phyloP scores from a whole-genome alignment of 2,329 filamentous ascomycete genomes.

The Neopestalotiopsis sp. region DNA sequence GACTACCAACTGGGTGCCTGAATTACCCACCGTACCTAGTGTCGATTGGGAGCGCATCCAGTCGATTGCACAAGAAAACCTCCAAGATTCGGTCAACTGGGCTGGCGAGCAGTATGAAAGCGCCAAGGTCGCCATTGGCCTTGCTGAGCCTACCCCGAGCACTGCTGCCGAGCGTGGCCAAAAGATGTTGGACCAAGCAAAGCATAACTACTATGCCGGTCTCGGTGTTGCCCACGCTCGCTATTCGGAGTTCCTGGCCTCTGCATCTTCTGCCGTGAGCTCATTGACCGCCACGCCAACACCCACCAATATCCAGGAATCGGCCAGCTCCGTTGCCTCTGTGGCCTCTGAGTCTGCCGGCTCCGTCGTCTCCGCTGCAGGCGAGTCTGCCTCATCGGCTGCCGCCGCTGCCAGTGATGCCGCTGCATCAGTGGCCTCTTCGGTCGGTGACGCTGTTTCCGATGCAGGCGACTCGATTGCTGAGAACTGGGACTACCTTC shows the following conservation, averaged over 20 bases:
- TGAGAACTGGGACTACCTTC: conserved; percentile 65
- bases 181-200: conserved; percentile 66
- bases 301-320: conserved; percentile 57
- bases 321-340: conserved; percentile 50
- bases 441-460: conserved; percentile 50
- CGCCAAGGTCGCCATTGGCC: conserved; percentile 68
- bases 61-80: conserved; percentile 71
- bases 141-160: conserved; percentile 64
- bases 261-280: conserved; percentile 73
- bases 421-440: conserved; percentile 48
- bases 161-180: conserved; percentile 52
- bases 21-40: conserved; percentile 41
- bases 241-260: conserved; percentile 76
- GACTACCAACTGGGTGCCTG: conserved; percentile 43
- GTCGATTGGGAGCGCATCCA: conserved; percentile 56
- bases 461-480: conserved; percentile 45
- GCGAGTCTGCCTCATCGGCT: conserved; percentile 49
- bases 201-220: conserved; percentile 75
- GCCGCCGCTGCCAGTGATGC: conserved; percentile 56
- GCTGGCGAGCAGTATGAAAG: conserved; percentile 75
- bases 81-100: conserved; percentile 72
- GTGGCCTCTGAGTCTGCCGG: conserved; percentile 52
- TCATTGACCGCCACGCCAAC: conserved; percentile 64
- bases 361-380: conserved; percentile 50
- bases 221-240: conserved; percentile 79